Base-by-base conservation (phyloP, 345 rosid species). In the Salix udensis region DNA sequence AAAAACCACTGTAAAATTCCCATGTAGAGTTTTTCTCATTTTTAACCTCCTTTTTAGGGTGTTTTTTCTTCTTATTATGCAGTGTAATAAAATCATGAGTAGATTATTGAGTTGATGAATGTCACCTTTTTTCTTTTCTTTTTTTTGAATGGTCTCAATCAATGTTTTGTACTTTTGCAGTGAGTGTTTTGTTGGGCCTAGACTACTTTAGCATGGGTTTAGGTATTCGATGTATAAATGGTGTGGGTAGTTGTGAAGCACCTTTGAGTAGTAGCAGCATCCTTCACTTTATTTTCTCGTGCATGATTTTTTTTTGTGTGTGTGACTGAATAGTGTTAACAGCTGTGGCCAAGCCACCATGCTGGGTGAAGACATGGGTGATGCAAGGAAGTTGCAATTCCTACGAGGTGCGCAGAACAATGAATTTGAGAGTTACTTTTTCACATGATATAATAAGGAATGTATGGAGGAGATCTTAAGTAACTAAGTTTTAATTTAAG, bases 1-100 rank as follows among this genome's bases (percentile, higher is more conserved):
- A n/a, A 42, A 64, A 7, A 42, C 72, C 70, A 36, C 8, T 71
- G 81, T 74, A 70, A 77, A 62, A 79, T 73, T 80, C 71, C 79
- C 76, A 48, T 40, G 26, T 64, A 26, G 71, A 52, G 60, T 60
- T 40, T 11, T n/a, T 31, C 18, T 61, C 40, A 16, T 50, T 39
- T 37, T 26, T 64, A 36, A 76, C 50, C 15, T 2, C 9, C 18
- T 50, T 68, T 52, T 55, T 40, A 11, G 61, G 78, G 69, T 7
- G 23, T 44, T 71, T 60, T 34, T 34, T 34, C 9, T 26, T 60
- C 9, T 26, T 60, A 5, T 70, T 9, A 4, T 24, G 5, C 55
- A 40, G 74, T 36, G 37, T 67, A 39, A 40, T 23, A 40, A 44
- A 16, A 55, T 13, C 21, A 19, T 65, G 73, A 65, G 73, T 28